Evolutionary conservation across 768 basidiomycete species (phyloP), one percentile per base, ranked within the genome.

Genomic region (Jaapia argillacea): DNA sequence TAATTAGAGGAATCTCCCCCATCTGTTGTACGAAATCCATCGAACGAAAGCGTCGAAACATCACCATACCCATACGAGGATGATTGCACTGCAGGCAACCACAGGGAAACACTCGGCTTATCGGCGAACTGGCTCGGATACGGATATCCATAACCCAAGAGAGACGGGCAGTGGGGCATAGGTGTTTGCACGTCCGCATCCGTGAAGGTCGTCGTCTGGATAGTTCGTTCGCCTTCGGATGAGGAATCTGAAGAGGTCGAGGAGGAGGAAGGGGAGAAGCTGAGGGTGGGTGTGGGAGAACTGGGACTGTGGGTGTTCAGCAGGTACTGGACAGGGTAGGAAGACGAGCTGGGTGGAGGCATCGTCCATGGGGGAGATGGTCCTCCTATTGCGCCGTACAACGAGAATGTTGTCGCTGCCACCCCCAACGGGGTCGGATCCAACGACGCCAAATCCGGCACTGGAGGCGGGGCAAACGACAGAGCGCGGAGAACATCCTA

Each of bases 211-310:
- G 41, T 36, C 48, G 52, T 46, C 39, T 50, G 53, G n/a, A 52
- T 48, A 5, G 51, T 54, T n/a, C 56, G 45, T 18, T 57, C 58
- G 43, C 53, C 56, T 18, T 56, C 56, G 33, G 56, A 55, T 1
- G 56, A 59, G 23, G 56, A 58, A 12, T 44, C 26, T 7, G 54
- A 53, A 16, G 56, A 56, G 3, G 46, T 36, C 3, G 51, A 48
- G 5, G 58, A 59, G n/a, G n/a, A n/a, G 51, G 54, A 54, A 22
- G 58, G 58, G 31, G 58, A 59, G 49, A 56, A 56, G 35, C 43
- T 52, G 23, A 53, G 41, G 2, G 50, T 51, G 14, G 52, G 52
- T 16, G 52, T 52, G 5, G 52, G 51, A 39, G 20, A 20, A 7
- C 37, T 12, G 20, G 31, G 31, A 33, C 31, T 16, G 31, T 10